Evolutionary conservation across 2,329 filamentous ascomycete species (phyloP), one percentile per base, ranked within the genome.

Genomic region (Colletotrichum godetiae): DNA sequence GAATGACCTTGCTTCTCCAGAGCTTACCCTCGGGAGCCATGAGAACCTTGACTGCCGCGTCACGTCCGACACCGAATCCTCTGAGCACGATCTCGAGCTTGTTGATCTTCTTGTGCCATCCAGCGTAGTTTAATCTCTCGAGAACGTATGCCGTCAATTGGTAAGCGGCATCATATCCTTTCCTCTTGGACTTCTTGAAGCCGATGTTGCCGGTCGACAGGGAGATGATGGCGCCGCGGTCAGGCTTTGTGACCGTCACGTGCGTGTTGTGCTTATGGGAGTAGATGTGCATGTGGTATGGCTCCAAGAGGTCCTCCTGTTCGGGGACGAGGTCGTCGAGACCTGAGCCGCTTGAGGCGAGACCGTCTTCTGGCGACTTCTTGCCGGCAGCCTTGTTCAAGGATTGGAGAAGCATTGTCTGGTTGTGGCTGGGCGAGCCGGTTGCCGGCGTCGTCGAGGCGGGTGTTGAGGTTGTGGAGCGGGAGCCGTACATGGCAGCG

Each of bases 211-310:
- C 97, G 72, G 92, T 90, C 2, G 93, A 94, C 77, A 97, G 84
- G 13, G 92, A 95, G 76, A 99, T 87, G 76, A 98, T 89, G 33
- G 94, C 90, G 76, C 94, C 90, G 60, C 93, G 89, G 81, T 95
- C 92, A 33, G 97, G 95, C 79, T 92, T 92, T 27, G 95, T 94
- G 76, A 98, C 90, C 1, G 95, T 98, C 79, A 99, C 90, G 84
- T 98, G 95, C 24, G 94, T 97, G 86, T 99, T 99, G 89, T 98
- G 97, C 85, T 95, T 97, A 82, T 94, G 92, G 33, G 93, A 86
- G 84, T 91, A 96, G 81, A 99, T 88, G 85, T 98, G 94, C 76
- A 99, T 89, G 82, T 97, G 95, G 86, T 95, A 95, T 2, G 94
- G 92, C 80, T 93, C 89, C 49, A 85, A 75, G 15, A 82, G 77